Conservation (phyloP, 768 basidiomycete genomes). For the Psilocybe sp. region DNA sequence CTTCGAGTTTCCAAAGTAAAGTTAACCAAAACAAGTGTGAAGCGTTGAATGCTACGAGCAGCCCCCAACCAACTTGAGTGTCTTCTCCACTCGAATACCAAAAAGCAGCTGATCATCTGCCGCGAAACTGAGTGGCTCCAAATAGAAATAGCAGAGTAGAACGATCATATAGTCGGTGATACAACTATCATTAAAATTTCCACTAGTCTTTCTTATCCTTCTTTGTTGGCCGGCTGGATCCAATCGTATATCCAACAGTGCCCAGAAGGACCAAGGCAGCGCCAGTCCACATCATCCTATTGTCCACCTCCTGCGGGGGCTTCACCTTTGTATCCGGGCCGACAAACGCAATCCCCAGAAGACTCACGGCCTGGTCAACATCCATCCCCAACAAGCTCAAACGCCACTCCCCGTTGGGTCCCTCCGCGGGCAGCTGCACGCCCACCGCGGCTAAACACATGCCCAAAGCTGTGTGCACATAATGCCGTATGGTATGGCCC, state of each 20-base stretch:
- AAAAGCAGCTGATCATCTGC: too few species aligned
- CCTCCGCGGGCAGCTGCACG: not conserved
- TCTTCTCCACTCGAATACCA: too few species aligned
- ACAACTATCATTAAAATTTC: too few species aligned
- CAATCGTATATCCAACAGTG: slow-evolving; percentile 64
- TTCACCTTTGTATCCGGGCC: slow-evolving; percentile 9
- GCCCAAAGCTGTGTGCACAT: not conserved
- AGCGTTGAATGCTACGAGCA: too few species aligned
- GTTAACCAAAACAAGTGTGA: too few species aligned
- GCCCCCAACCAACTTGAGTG: too few species aligned
- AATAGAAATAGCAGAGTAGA: too few species aligned
- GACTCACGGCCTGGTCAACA: slow-evolving; percentile 9
- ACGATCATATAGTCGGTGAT: too few species aligned
- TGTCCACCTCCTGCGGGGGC: slow-evolving; percentile 30
- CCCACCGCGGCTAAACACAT: not conserved
- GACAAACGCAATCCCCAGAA: slow-evolving; percentile 15
- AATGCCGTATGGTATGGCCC: slow-evolving; percentile 1
- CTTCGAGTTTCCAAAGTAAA: too few species aligned
- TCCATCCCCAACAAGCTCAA: slow-evolving; percentile 8
- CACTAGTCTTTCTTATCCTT: too few species aligned
- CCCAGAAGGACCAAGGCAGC: slow-evolving; percentile 68
- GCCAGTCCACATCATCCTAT: slow-evolving; percentile 63
- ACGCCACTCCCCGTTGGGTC: not conserved
- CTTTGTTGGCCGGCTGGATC: slow-evolving; percentile 21
- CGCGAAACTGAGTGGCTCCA: too few species aligned